Evolutionary conservation across 306 rosid species (phyloP), one percentile per base, ranked within the genome.

Genomic region (Quercus dentata): DNA sequence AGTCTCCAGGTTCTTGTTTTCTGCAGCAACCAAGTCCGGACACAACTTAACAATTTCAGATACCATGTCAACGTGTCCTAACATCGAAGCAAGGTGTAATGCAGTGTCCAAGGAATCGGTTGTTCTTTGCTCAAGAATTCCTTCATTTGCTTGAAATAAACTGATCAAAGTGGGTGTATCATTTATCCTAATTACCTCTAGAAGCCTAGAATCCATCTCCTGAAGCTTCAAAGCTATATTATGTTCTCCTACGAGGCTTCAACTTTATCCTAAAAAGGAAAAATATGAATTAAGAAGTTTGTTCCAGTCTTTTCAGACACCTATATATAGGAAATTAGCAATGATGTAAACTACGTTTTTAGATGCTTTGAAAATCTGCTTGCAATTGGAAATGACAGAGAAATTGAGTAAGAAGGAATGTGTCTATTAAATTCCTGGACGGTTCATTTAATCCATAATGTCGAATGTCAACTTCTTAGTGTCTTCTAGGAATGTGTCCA

Each of bases 71-170:
- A 28, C 19, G 76, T 85, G 87, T 9, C 91, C 95, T 69, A 82
- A 83, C 80, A 74, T 85, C 1, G 89, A 79, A 75, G 97, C 97
- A 41, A 85, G 73, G 86, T 92, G 97, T 69, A 92, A 76, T 56
- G 83, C 85, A n/a, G 95, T 89, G 85, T 83, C 85, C 35, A 65
- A 62, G 28, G 90, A 75, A 19, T 76, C 84, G 2, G 74, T 88
- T 21, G 90, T 91, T 78, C 72, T 84, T 56, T 87, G 92, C 13
- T 80, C 83, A 13, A 88, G 76, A 56, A 86, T 72, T 64, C 78
- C 90, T 74, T 85, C 76, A 11, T 79, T 78, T 65, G 80, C 87
- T 10, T 81, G 80, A 54, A 87, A 73, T 11, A 90, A 73, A 51
- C 64, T 74, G 58, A 64, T 71, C 59, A 92, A 85, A 27, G 87